A percentile compares a stretch with the other conserved stretches of the same genome.
Conservation (phyloP, 768 basidiomycete genomes). For the Phlebiopsis flavidoalba region DNA sequence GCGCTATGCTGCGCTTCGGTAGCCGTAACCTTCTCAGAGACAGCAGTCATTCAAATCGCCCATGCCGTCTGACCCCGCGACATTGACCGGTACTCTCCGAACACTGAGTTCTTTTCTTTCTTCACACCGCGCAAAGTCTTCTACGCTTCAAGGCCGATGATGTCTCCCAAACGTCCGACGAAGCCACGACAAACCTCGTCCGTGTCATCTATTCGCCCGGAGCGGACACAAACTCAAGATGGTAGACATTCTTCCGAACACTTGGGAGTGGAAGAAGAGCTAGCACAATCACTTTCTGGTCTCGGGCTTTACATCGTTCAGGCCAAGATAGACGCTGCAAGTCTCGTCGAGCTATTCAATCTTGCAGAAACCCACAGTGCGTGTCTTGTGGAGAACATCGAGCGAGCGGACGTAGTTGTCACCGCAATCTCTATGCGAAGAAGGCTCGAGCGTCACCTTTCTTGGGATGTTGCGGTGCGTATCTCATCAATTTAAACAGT, state of each 20-base stretch:
- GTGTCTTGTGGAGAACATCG: slow-evolving; percentile 32
- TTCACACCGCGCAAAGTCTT: too few species aligned
- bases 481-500: neutral
- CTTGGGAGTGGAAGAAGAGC: slow-evolving; percentile 2
- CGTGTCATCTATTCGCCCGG: neutral
- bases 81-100: too few species aligned
- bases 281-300: slow-evolving; percentile 11
- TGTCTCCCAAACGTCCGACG: slow-evolving; percentile 23
- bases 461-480: slow-evolving; percentile 62
- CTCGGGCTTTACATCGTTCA: slow-evolving; percentile 24
- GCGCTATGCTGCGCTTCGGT: too few species aligned
- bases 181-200: slow-evolving; percentile 6
- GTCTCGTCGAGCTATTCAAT: slow-evolving; percentile 23
- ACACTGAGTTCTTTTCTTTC: too few species aligned
- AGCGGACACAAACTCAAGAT: slow-evolving; percentile 6
- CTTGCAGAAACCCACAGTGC: slow-evolving; percentile 24
- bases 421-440: slow-evolving; percentile 62
- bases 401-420: slow-evolving; percentile 59
- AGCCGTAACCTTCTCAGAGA: too few species aligned
- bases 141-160: neutral
- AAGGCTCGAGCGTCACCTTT: slow-evolving; percentile 65
- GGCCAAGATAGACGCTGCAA: slow-evolving; percentile 22
- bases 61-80: too few species aligned
- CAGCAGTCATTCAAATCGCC: too few species aligned
- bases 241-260: slow-evolving; percentile 11